Percentiles rank a stretch among this genome's conserved stretches.
Evolutionary conservation across 331 rosid genomes (phyloP).

Genomic region (Spiraea crenata): DNA sequence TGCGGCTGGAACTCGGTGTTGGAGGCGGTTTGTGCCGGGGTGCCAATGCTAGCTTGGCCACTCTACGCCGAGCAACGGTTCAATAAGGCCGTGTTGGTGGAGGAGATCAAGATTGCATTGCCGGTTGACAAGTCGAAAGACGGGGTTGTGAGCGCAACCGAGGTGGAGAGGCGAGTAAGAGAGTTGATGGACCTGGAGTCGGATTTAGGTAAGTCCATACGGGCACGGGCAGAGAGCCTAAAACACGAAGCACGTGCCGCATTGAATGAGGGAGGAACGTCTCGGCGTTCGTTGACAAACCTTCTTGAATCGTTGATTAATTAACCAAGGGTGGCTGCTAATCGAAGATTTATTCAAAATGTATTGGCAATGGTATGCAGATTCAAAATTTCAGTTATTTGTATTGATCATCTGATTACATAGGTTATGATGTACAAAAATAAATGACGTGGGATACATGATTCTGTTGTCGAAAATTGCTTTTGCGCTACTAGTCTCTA

Average conservation of each 20-base stretch:
- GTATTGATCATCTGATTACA: too few relatives aligned
- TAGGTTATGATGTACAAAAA: too few relatives aligned
- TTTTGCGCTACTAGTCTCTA: too few relatives aligned
- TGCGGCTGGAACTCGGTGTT: conserved; percentile 67
- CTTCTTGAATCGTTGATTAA: conserved; percentile 26
- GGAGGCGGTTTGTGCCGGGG: conserved; percentile 45
- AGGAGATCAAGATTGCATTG: conserved; percentile 49
- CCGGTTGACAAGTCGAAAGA: conserved; percentile 25
- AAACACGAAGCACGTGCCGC: conserved; percentile 30
- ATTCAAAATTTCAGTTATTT: too few relatives aligned
- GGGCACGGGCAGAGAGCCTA: conserved; percentile 10
- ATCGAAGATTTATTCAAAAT: too few relatives aligned
- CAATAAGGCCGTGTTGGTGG: conserved; percentile 37
- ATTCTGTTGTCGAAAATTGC: too few relatives aligned
- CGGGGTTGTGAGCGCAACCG: conserved; percentile 34
- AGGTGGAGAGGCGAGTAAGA: conserved; percentile 42
- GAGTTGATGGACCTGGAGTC: conserved; percentile 39
- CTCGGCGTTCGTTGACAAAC: conserved; percentile 25
- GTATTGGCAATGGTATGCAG: too few relatives aligned
- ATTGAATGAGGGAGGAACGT: conserved; percentile 30
- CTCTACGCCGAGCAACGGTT: conserved; percentile 49
- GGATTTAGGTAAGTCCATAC: conserved; percentile 28
- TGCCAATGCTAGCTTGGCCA: conserved; percentile 62
- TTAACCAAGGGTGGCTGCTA: background rate
- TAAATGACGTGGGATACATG: too few relatives aligned